Evolutionary conservation across 2,329 filamentous ascomycete genomes (phyloP), one percentile per base, ranked within the genome.

Genomic region (Herpotrichia juniperi): DNA sequence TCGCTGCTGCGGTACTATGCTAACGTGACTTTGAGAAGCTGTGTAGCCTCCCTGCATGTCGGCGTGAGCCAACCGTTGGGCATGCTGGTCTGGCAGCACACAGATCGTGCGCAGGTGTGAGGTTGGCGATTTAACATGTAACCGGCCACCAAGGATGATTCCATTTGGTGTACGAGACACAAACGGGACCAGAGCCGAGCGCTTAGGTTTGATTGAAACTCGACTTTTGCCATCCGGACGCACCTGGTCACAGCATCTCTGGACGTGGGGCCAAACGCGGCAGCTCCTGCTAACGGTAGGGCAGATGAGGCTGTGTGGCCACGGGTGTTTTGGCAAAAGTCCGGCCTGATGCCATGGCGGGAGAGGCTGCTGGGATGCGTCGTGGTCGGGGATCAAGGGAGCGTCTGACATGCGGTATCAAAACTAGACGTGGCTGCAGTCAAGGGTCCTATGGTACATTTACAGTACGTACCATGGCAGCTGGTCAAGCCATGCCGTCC

Each of bases 281-380:
- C 49, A 34, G 30, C 22, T 32, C 10, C 26, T n/a, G 22, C 22
- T 22, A 55, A 44, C 50, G 54, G 55, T 50, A 57, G 58, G 61
- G 50, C 57, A 58, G 56, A 59, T 53, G 56, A 54, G 59, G 61
- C 53, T 54, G 56, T 59, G 59, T 48, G 44, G 21, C 51, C 32
- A 42, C 8, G 47, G 49, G 25, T 42, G 22, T 56, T 61, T 56
- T 62, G 61, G 61, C 59, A 66, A 64, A 61, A 64, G 57, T 55
- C 55, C 46, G 54, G 56, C 21, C 22, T 34, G 39, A 49, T 31
- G 43, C 42, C 50, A 48, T 31, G 49, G 34, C 42, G 17, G 45
- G 25, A 26, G 45, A 51, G 37, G 22, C n/a, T 42, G 48, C 42
- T 22, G 42, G 34, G 43, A 21, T 24, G 34, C 17, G 49, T 48